Conservation (phyloP, 768 basidiomycete genomes). For the Cystofilobasidium ferigula region DNA sequence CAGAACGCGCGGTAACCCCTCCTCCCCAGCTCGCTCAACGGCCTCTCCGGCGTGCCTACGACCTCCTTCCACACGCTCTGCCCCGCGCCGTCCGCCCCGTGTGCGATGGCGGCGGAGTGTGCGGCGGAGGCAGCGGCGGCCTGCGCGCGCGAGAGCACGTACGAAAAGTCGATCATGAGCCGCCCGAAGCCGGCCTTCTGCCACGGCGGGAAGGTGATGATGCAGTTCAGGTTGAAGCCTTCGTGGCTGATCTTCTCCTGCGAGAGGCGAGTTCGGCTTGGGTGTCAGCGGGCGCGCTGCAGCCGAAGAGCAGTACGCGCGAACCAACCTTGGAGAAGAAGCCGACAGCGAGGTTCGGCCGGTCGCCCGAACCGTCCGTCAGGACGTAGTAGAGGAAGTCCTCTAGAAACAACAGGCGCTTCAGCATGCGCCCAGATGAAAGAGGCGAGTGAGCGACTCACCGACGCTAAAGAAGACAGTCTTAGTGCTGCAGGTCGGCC, state of each 20-base stretch:
- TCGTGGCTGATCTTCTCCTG: conserved; percentile 93
- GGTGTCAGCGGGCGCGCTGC: neutral
- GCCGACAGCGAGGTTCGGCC: conserved; percentile 66
- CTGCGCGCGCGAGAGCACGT: conserved; percentile 46
- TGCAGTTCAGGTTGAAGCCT: conserved; percentile 93
- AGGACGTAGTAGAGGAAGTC: conserved; percentile 77
- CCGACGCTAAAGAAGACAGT: conserved; percentile 32
- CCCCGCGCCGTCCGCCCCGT: too few species aligned
- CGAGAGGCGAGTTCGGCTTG: neutral
- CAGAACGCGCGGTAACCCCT: conserved; percentile 57
- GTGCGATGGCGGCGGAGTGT: conserved; percentile 62
- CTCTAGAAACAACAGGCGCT: conserved; percentile 28
- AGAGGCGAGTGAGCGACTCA: neutral
- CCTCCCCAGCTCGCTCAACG: conserved; percentile 82
- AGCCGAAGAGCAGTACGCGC: neutral
- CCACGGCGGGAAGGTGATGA: conserved; percentile 86
- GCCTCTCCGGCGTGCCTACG: conserved; percentile 89
- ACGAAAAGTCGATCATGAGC: conserved; percentile 97
- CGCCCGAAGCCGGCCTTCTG: conserved; percentile 83
- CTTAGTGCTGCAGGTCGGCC: conserved; percentile 17
- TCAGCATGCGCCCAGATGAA: neutral
- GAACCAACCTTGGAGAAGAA: conserved; percentile 56
- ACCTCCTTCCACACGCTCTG: too few species aligned
- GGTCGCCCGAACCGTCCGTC: conserved; percentile 63
- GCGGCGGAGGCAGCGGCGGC: conserved; percentile 30